Evolutionary conservation across 1,284 basidiomycete genomes (phyloP).

Genomic region (Cryptococcus deneoformans): DNA sequence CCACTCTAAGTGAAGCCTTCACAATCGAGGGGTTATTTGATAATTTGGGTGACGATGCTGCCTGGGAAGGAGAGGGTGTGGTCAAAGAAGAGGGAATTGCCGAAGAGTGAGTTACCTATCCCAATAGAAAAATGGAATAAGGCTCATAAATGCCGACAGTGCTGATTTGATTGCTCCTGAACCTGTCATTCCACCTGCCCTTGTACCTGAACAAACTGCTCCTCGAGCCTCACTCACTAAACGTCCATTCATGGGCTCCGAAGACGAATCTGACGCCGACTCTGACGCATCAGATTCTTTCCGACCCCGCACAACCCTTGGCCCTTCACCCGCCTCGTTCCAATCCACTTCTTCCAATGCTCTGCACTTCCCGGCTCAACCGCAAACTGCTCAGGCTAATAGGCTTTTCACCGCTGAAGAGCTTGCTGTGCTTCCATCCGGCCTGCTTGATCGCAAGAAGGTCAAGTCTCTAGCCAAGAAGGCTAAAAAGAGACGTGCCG

Average conservation of each 20-base stretch:
- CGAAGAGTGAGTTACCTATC: constrained; percentile 21
- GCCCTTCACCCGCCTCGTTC: not conserved
- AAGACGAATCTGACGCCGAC: constrained; percentile 10
- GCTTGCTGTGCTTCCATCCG: constrained; percentile 33
- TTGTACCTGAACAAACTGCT: constrained; percentile 1
- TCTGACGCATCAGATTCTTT: constrained; percentile 12
- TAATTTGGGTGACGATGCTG: constrained; percentile 39
- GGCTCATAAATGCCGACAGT: not conserved
- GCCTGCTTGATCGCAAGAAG: constrained; percentile 34
- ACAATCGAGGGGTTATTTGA: constrained; percentile 48
- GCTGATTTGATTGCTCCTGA: not conserved
- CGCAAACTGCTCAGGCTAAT: constrained; percentile 3
- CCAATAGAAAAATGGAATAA: no score
- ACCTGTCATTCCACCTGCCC: not conserved
- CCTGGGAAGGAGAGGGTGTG: constrained; percentile 38
- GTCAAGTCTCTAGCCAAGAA: constrained; percentile 45
- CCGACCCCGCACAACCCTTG: not conserved
- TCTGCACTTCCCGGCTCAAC: not conserved
- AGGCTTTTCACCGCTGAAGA: constrained; percentile 46
- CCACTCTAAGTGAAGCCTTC: constrained; percentile 45
- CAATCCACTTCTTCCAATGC: not conserved
- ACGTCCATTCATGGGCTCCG: constrained; percentile 2
- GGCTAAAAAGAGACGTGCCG: constrained; percentile 43
- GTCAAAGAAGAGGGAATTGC: constrained; percentile 22
- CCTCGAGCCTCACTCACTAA: constrained; percentile 2